Base-by-base conservation (phyloP, 2,329 filamentous ascomycete genomes). In the Xylariaceae sp. region DNA sequence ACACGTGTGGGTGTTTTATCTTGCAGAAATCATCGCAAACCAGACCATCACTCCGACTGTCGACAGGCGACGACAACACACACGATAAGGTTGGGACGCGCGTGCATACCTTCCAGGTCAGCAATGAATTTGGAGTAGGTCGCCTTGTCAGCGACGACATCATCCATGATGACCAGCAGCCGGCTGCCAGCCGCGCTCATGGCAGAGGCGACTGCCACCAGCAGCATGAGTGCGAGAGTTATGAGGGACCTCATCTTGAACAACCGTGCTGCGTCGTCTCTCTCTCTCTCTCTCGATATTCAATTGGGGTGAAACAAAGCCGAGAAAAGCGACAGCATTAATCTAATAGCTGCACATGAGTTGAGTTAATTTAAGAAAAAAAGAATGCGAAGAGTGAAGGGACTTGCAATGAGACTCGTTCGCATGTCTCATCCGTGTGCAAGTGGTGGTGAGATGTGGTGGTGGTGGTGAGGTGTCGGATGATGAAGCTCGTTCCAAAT, bases 151-250 rank as follows among this genome's bases (percentile, higher is more conserved):
- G 80, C 77, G 52, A 82, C 75, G 52, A 82, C 75, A 59, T 95
- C 86, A 61, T 97, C 92, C 42, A 95, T 70, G 48, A 98, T 79
- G 50, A 94, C 90, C 61, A 98, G 75, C 67, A 97, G 70, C 64
- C 89, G 80, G 67, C 79, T 80, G 49, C 92, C 93, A 39, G 82
- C 77, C 53, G 83, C 85, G 73, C 91, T 95, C 61, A 86, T 71
- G 46, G 90, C 90, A 66, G 85, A 79, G 56, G 81, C 86, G 47
- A 82, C 72, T 61, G 83, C 77, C 53, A 80, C 71, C 52, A 88
- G 75, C 53, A 81, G 74, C 60, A 90, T 71, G 50, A 88, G 67
- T 54, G 89, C 70, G 63, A 88, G 75, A 59, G 85, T 84, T 70
- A 86, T 67, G 64, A 85, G 70, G 74, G 84, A 86, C 78, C 82